Evolutionary conservation across 352 stramenopile species (phyloP), one percentile per base, ranked within the genome.

Genomic region (Halophytophthora batemanensis): DNA sequence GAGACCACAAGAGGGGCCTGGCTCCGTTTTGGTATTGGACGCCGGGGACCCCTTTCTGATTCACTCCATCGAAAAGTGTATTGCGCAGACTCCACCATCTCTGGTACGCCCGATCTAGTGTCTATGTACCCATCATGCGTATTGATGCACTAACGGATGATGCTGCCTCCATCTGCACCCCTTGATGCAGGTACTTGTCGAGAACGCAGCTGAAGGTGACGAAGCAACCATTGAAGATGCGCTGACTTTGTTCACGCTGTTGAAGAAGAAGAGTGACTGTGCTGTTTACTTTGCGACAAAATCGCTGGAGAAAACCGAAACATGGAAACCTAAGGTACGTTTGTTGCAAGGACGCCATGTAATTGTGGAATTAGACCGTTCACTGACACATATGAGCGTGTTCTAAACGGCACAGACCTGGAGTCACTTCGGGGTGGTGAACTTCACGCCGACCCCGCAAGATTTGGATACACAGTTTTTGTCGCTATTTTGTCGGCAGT

Each of bases 301-400:
- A 50, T 64, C 70, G 12, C 54, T 86, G 2, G 43, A 49, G 0
- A 66, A 59, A 15, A 63, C 67, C 37, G 37, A 56, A 0, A 29
- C n/a, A 8, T 86, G 75, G 75, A 75, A 54, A 14, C 68, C 72
- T 31, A 84, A 74, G 65, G 71, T 86, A 28, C 15, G 52, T 52
- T 41, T 50, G 25, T 41, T 50, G 25, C 25, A 4, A 31, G 25
- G 8, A 31, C 13, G 41, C 6, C 21, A 53, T 17, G 10, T 36
- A 2, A 22, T 34, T 3, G 0, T 6, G 19, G 6, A n/a, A 1
- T n/a, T 33, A n/a, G n/a, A n/a, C n/a, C n/a, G n/a, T 29, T 4
- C 28, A n/a, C 15, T 29, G 6, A 15, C 18, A 40, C 19, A 44
- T 36, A 29, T 14, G 31, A 40, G 37, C 51, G 15, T 38, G 12